Conservation (phyloP, 441 rosid species). For the Croton setiger region DNA sequence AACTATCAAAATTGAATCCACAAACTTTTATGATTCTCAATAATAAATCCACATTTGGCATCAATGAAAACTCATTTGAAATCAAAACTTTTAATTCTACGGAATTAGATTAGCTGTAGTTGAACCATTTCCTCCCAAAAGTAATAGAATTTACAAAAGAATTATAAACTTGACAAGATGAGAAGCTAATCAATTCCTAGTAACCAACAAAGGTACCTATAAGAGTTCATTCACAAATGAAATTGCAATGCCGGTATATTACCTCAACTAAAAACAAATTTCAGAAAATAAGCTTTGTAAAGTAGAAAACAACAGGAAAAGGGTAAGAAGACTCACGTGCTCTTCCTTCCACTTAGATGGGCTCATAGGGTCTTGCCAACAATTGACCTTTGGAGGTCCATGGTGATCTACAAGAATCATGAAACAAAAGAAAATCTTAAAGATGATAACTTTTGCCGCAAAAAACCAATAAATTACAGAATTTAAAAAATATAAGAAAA, state of each 20-base stretch:
- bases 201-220: too few relatives aligned
- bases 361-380: constrained; percentile 80
- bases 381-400: constrained; percentile 70
- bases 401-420: constrained; percentile 62
- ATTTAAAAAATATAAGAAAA: too few relatives aligned
- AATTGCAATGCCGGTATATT: not conserved
- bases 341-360: constrained; percentile 97
- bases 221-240: not conserved
- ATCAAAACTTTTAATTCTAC: too few relatives aligned
- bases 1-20: too few relatives aligned
- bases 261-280: not conserved
- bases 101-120: too few relatives aligned
- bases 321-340: constrained; percentile 48
- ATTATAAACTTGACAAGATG: not conserved
- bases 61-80: too few relatives aligned
- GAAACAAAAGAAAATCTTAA: not conserved
- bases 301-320: not conserved
- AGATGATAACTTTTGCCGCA: not conserved
- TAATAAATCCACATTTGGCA: too few relatives aligned
- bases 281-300: not conserved
- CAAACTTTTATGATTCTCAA: too few relatives aligned
- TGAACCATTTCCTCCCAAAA: too few relatives aligned
- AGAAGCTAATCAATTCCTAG: too few relatives aligned
- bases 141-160: not conserved
- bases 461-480: too few relatives aligned